phyloP scores from a whole-genome alignment of 1,284 basidiomycete species.

The Malassezia sp. region DNA sequence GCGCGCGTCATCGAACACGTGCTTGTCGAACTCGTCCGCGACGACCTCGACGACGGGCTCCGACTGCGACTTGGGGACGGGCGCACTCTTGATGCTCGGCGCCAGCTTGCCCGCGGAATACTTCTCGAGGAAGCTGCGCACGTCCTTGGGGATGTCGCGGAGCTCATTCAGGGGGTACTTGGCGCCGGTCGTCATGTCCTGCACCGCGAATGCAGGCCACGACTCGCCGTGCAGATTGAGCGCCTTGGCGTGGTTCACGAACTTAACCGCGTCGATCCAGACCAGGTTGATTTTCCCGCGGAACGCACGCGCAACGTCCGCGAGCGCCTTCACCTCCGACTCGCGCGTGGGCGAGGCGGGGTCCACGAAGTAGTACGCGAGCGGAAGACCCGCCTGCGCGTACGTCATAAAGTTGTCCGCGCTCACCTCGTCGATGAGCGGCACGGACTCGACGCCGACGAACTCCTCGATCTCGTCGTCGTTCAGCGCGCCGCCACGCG shows the following conservation, averaged over 20 bases:
- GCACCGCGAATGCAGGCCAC: slow-evolving; percentile 90
- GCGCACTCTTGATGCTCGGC: slow-evolving; percentile 80
- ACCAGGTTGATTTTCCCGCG: slow-evolving; percentile 92
- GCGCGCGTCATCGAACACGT: slow-evolving; percentile 72
- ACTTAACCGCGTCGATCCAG: slow-evolving; percentile 89
- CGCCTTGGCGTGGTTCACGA: slow-evolving; percentile 86
- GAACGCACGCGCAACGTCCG: slow-evolving; percentile 65
- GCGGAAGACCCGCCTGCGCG: slow-evolving; percentile 67
- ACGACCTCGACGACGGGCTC: slow-evolving; percentile 76
- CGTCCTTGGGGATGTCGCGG: slow-evolving; percentile 53
- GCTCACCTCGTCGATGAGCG: slow-evolving; percentile 80
- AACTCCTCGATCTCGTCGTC: slow-evolving; percentile 53
- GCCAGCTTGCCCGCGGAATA: slow-evolving; percentile 64
- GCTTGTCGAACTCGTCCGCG: slow-evolving; percentile 70
- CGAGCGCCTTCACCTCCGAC: slow-evolving; percentile 59
- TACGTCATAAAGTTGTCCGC: slow-evolving; percentile 88
- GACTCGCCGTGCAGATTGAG: slow-evolving; percentile 67
- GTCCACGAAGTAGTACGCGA: slow-evolving; percentile 91
- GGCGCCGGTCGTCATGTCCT: slow-evolving; percentile 68
- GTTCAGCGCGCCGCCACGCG: slow-evolving; percentile 48
- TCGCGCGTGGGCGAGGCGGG: slow-evolving; percentile 61
- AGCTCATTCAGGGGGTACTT: slow-evolving; percentile 75
- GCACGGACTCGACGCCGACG: slow-evolving; percentile 72
- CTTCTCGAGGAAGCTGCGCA: slow-evolving; percentile 54
- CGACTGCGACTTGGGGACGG: slow-evolving; percentile 71